phyloP scores from a whole-genome alignment of 176 grass and related monocot species.

The Aechmea fasciata region DNA sequence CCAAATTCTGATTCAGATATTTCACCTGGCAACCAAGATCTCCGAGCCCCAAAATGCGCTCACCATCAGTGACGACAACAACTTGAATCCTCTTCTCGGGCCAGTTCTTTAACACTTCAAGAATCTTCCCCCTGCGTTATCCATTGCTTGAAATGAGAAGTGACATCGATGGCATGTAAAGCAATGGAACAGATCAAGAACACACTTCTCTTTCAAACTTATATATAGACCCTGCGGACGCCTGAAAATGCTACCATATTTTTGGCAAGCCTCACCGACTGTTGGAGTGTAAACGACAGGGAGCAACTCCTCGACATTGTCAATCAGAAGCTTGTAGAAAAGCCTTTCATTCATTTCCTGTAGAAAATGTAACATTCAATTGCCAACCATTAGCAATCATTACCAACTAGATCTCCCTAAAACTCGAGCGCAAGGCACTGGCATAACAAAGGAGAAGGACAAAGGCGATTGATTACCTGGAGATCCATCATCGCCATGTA shows the following conservation, averaged over 20 bases:
- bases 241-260: conserved; percentile 90
- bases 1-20: background rate
- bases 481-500: conserved; percentile 99
- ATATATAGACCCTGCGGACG: conserved; percentile 89
- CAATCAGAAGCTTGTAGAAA: conserved; percentile 95
- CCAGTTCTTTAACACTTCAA: conserved; percentile 97
- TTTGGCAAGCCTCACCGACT: conserved; percentile 99
- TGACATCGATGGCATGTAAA: background rate
- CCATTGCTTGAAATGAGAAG: conserved; percentile 13
- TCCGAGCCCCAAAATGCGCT: conserved; percentile 94
- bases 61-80: conserved; percentile 94
- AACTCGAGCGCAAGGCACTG: background rate
- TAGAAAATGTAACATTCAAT: conserved; percentile 15
- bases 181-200: conserved; percentile 15
- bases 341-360: conserved; percentile 89
- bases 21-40: conserved; percentile 98
- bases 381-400: conserved; percentile 1
- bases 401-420: background rate
- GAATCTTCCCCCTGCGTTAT: conserved; percentile 58
- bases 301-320: conserved; percentile 95
- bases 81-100: conserved; percentile 91
- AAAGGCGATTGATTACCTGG: conserved; percentile 41
- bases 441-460: background rate
- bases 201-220: conserved; percentile 95
- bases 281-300: conserved; percentile 95